Base-by-base conservation (phyloP, 208 protist genomes). In the Leishmania lainsoni region DNA sequence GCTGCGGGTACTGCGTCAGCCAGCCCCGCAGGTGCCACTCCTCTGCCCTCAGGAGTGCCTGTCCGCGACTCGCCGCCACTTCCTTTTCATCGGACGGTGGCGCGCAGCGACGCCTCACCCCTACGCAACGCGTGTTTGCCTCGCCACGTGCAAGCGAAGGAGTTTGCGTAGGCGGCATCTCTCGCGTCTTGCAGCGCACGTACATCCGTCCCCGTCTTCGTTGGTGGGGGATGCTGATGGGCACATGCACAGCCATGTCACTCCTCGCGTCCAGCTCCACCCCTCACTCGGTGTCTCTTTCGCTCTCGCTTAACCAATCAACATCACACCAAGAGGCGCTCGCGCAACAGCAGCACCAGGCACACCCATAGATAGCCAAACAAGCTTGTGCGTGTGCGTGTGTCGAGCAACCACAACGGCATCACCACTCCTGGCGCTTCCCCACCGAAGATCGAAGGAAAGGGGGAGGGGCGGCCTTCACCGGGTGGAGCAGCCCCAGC, bases 1-100 rank as follows among this genome's bases (percentile, higher is more conserved):
- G 80, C 92, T 89, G 20, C n/a, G 45, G 45, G 84, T 91, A 48
- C 84, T 95, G 49, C 84, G 56, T 9, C 90, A 92, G 84, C 72
- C 89, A 17, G 83, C 92, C 5, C 89, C 87, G 26, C 56, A 90
- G 39, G 89, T 88, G 74, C 93, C 61, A 35, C 61, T n/a, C n/a
- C 26, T 69, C 65, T 45, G 42, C 42, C 42, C 42, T 45, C 42
- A 45, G 42, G 42, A 4, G 42, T 45, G 3, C 42, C 65, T 35
- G n/a, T 32, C n/a, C 26, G 65, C 65, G 29, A 70, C 32, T 70
- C 65, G 32, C 65, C 65, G 32, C 48, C 48, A 29, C 29, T 16
- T 20, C 22, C n/a, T 42, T 76, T 54, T 45, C 65, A 45, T 10
- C 4, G 5, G 29, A 8, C 35, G 0, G 61, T 32, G 61, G 29